phyloP scores from a whole-genome alignment of 495 filamentous ascomycete genomes.

The Trichoderma erinaceum region DNA sequence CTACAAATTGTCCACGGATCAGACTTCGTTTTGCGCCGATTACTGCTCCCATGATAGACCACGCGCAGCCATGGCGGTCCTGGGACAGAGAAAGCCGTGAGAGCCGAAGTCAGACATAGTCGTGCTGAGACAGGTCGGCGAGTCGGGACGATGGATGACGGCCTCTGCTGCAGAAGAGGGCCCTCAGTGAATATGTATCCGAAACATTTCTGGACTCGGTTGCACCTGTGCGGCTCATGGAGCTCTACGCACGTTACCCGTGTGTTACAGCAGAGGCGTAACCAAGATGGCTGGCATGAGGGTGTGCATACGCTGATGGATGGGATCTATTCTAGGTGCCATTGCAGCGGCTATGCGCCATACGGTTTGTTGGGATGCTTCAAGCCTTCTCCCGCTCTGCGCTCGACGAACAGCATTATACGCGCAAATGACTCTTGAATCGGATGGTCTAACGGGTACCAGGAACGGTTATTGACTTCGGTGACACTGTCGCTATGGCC shows the following conservation, averaged over 20 bases:
- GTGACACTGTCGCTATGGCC: not conserved
- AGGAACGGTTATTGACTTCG: not conserved
- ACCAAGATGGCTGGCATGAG: not conserved
- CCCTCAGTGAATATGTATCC: slow-evolving; percentile 9
- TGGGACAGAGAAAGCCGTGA: not conserved
- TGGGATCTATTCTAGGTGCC: not conserved
- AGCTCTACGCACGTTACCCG: not conserved
- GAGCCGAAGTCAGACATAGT: slow-evolving; percentile 9
- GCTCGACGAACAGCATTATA: not conserved
- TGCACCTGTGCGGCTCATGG: slow-evolving; percentile 5
- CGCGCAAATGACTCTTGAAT: not conserved
- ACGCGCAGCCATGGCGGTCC: not conserved
- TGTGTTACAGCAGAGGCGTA: not conserved
- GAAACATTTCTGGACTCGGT: slow-evolving; percentile 3
- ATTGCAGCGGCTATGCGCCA: not conserved
- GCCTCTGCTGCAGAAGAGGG: not conserved
- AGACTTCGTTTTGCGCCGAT: not conserved
- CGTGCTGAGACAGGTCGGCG: not conserved
- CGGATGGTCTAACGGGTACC: not conserved
- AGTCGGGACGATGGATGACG: not conserved
- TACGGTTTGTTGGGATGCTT: not conserved
- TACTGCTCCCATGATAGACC: not conserved
- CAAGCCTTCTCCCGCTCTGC: not conserved
- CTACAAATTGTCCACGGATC: not conserved
- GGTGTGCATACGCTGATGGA: not conserved